These are phyloP conservation scores for Fusarium falciforme DNA, from an alignment of 2,329 filamentous ascomycete genomes.

Conservation along the genomic window DNA sequence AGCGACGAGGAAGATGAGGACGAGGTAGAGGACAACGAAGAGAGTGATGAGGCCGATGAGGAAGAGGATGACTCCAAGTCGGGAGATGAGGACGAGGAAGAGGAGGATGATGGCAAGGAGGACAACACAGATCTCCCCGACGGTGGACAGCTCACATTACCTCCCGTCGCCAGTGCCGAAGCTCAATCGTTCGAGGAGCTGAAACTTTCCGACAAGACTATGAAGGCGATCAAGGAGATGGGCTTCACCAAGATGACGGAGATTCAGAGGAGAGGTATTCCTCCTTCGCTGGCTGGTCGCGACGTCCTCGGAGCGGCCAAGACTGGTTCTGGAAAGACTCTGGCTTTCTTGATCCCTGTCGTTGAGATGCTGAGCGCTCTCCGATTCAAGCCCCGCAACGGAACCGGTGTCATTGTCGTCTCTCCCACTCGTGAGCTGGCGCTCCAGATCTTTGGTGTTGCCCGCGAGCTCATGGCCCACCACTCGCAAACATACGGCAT, in stretches of 20 bases:
- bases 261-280: slow-evolving; percentile 89
- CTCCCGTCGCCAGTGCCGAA: slow-evolving; percentile 64
- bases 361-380: slow-evolving; percentile 92
- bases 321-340: slow-evolving; percentile 94
- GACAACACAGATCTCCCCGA: slow-evolving; percentile 52
- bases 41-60: slow-evolving; percentile 45
- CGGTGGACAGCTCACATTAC: slow-evolving; percentile 59
- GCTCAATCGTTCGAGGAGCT: slow-evolving; percentile 83
- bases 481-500: slow-evolving; percentile 97
- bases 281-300: slow-evolving; percentile 86
- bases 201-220: slow-evolving; percentile 87
- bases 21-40: slow-evolving; percentile 41
- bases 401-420: slow-evolving; percentile 90
- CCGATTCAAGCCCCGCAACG: slow-evolving; percentile 94
- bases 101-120: slow-evolving; percentile 42
- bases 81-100: slow-evolving; percentile 41
- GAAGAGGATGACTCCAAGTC: slow-evolving; percentile 47
- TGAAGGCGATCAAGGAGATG: slow-evolving; percentile 90
- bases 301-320: slow-evolving; percentile 97
- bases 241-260: slow-evolving; percentile 95
- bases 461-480: slow-evolving; percentile 89
- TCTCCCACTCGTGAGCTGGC: slow-evolving; percentile 94
- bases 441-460: slow-evolving; percentile 95
- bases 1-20: slow-evolving; percentile 45
- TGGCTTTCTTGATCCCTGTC: slow-evolving; percentile 93